A percentile compares a stretch with the other conserved stretches of the same genome.
phyloP scores from a whole-genome alignment of 192 early-diverging fungal genomes.

The Powellomyces hirtus region DNA sequence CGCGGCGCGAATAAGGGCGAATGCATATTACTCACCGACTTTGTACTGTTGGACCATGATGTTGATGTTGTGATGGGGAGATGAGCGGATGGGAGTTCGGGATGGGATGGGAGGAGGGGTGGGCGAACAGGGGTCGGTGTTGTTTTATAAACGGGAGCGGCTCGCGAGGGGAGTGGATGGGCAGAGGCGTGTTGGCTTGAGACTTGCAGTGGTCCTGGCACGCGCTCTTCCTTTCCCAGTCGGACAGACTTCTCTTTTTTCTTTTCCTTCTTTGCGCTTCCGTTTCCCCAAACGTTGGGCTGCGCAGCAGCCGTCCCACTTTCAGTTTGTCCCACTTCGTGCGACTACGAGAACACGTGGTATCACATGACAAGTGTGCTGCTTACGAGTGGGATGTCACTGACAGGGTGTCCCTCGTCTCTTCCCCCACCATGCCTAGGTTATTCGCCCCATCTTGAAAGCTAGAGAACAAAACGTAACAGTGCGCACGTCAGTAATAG shows the following conservation, averaged over 20 bases:
- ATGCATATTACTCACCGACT: constrained; percentile 41
- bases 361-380: no score
- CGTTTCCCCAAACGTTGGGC: neutral
- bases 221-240: neutral
- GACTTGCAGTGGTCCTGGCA: no score
- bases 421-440: no score
- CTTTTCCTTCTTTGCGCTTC: neutral
- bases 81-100: neutral
- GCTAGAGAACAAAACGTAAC: no score
- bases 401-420: no score
- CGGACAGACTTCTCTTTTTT: neutral
- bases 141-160: neutral
- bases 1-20: no score
- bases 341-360: no score
- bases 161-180: neutral
- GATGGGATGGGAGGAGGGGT: neutral
- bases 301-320: no score
- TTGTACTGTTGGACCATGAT: constrained; percentile 39
- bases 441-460: no score
- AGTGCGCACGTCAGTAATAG: no score
- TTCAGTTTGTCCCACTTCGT: no score
- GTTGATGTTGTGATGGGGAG: neutral
- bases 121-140: neutral
- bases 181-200: neutral
- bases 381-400: no score